Evolutionary conservation across 2,329 filamentous ascomycete species (phyloP).

Genomic region (Fusarium fracticaudum): DNA sequence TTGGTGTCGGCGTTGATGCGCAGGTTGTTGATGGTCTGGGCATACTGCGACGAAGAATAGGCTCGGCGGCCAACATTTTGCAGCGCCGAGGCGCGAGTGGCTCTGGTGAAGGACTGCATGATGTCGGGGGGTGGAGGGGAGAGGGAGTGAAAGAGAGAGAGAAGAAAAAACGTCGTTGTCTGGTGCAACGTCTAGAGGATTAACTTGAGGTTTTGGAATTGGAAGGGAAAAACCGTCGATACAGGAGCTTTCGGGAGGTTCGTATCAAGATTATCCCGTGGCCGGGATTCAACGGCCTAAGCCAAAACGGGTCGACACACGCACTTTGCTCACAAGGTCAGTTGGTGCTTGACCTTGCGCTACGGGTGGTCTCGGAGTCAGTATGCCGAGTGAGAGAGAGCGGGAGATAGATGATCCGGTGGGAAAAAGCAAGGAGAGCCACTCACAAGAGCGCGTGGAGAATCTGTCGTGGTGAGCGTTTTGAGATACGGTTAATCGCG

Average conservation of each 20-base stretch:
- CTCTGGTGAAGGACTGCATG: conserved; percentile 88
- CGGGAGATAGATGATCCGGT: conserved; percentile 41
- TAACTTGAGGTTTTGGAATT: conserved; percentile 30
- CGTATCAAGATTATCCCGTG: conserved; percentile 47
- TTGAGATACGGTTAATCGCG: conserved; percentile 41
- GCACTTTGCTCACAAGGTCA: conserved; percentile 18
- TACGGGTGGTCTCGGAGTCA: conserved; percentile 45
- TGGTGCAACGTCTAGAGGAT: conserved; percentile 24
- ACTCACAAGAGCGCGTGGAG: conserved; percentile 19
- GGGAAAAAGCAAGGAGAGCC: not conserved
- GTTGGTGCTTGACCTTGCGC: conserved; percentile 30
- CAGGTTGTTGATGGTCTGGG: conserved; percentile 82
- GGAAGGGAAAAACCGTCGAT: conserved; percentile 42
- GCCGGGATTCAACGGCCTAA: conserved; percentile 38
- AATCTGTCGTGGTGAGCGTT: conserved; percentile 14
- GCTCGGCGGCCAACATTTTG: conserved; percentile 72
- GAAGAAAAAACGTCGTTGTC: conserved; percentile 7
- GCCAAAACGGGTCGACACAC: conserved; percentile 34
- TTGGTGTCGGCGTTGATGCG: conserved; percentile 93
- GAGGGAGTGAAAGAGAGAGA: not conserved
- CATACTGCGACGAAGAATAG: conserved; percentile 81
- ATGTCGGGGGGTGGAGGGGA: conserved; percentile 46
- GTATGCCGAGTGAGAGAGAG: conserved; percentile 32
- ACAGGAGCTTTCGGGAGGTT: conserved; percentile 42
- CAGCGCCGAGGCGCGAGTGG: conserved; percentile 74